Percentiles rank a stretch among this genome's conserved stretches.
Conservation (phyloP, 208 protist species). For the Spongospora subterranea region DNA sequence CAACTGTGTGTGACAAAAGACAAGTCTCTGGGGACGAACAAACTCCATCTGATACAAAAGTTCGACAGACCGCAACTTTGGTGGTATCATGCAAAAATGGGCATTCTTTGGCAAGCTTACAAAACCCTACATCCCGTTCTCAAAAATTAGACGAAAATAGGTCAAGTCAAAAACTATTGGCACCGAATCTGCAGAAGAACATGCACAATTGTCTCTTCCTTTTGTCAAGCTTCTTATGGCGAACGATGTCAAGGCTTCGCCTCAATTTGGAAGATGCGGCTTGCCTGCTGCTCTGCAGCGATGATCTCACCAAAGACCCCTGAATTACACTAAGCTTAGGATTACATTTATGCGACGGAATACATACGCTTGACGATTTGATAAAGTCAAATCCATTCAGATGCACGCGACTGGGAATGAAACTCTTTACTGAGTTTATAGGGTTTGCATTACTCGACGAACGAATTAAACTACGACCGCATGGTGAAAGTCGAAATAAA, state of each 20-base stretch:
- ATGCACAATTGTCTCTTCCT: neutral
- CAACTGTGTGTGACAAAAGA: slow-evolving; percentile 8
- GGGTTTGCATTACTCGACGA: neutral
- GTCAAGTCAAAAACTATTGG: neutral
- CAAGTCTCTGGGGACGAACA: slow-evolving; percentile 43
- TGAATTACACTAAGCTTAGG: neutral
- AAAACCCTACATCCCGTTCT: slow-evolving; percentile 18
- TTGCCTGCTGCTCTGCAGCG: neutral
- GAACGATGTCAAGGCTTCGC: neutral
- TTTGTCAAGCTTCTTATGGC: slow-evolving; percentile 44
- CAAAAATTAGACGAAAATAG: neutral
- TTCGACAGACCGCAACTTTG: slow-evolving; percentile 41
- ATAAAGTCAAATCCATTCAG: slow-evolving; percentile 44
- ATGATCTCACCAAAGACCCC: slow-evolving; percentile 5
- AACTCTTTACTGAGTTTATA: neutral
- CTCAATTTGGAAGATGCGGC: neutral
- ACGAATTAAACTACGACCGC: slow-evolving; percentile 41
- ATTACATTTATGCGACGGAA: neutral
- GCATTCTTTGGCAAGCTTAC: slow-evolving; percentile 18
- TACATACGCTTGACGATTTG: neutral
- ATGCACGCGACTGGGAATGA: slow-evolving; percentile 17
- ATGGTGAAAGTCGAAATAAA: neutral
- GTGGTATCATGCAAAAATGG: neutral
- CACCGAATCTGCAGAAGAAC: slow-evolving; percentile 49
- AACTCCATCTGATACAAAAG: neutral